These are phyloP conservation scores for Sicyos edulis DNA, from an alignment of 306 rosid genomes.

Conservation along the genomic window DNA sequence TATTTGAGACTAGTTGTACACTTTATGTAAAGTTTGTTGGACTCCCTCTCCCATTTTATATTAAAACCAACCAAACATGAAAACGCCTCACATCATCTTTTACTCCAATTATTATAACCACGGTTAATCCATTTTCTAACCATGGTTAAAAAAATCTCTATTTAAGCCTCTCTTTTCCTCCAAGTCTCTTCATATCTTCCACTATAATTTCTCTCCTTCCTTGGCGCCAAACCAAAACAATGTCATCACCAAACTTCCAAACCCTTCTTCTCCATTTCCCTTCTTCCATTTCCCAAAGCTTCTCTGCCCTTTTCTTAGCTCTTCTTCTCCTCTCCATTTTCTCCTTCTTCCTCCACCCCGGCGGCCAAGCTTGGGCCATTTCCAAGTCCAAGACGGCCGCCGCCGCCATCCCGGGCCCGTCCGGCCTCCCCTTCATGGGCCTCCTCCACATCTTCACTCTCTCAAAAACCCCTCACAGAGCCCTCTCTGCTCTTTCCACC, in stretches of 20 bases:
- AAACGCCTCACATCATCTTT: background rate
- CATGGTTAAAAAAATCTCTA: constrained; percentile 7
- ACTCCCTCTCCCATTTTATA: too few relatives aligned
- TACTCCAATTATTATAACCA: background rate
- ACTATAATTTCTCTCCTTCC: too few relatives aligned
- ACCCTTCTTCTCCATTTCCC: background rate
- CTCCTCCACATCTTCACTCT: constrained; percentile 12
- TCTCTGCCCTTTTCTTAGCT: background rate
- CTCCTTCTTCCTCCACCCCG: constrained; percentile 26
- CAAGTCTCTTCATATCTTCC: background rate
- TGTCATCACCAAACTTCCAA: background rate
- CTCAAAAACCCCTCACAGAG: constrained; percentile 22
- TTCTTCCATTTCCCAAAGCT: constrained; percentile 7
- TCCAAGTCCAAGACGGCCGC: constrained; percentile 19
- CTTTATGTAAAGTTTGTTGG: too few relatives aligned
- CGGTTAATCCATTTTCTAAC: background rate
- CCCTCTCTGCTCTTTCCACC: constrained; percentile 25
- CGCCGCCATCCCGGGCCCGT: constrained; percentile 25
- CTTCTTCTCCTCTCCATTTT: background rate
- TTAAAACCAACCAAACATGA: too few relatives aligned
- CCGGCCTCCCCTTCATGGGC: constrained; percentile 24
- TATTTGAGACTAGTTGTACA: too few relatives aligned
- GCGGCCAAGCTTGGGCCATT: constrained; percentile 36
- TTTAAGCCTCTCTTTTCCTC: background rate
- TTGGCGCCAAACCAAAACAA: background rate